Base-by-base conservation (phyloP, 768 basidiomycete genomes). In the Xanthoconium stramineum region DNA sequence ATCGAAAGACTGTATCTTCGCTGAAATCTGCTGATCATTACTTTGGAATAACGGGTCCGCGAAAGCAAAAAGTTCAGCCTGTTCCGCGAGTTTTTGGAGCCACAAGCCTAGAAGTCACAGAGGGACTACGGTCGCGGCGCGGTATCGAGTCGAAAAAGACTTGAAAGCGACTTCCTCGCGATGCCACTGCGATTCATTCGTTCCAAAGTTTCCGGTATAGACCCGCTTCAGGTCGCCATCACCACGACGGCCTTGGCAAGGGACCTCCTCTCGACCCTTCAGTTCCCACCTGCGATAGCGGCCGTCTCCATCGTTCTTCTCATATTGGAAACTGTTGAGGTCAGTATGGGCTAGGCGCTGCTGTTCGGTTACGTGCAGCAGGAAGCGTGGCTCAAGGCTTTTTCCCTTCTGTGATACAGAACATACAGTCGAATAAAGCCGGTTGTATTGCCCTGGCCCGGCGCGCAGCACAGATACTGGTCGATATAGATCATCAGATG, bases 271-370 rank as follows among this genome's bases (percentile, higher is more conserved):
- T 64, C 70, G 19, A 64, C 71, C 15, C 57, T 70, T 17, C 69
- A 72, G 47, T 80, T 80, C 55, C 75, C 78, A 15, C 78, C 80
- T 1, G 78, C 74, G 0, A 65, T 68, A 5, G 78, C 76, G 0
- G 73, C 76, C 0, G 68, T 77, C 6, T 71, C 72, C 0, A 57
- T 79, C 5, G 60, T 81, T 15, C 65, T 80, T 20, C 66, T 76
- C 12, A 77, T 81, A 15, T 67, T 80, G 49, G 67, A 80, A 58
- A 79, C 77, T 0, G 65, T 79, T 20, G 76, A 81, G 70, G 80
- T 78, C 44, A 61, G 69, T 45, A 11, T 20, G 32, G 3, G 6
- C 24, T 24, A 1, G 6, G 10, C 13, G 19, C 24, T 32, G 3
- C 48, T n/a, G 35, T 52, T 42, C 8, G 13, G 9, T 20, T 6